Percentiles rank a stretch among this genome's conserved stretches.
phyloP scores from a whole-genome alignment of 208 protist genomes.

The Leishmania amazonensis region DNA sequence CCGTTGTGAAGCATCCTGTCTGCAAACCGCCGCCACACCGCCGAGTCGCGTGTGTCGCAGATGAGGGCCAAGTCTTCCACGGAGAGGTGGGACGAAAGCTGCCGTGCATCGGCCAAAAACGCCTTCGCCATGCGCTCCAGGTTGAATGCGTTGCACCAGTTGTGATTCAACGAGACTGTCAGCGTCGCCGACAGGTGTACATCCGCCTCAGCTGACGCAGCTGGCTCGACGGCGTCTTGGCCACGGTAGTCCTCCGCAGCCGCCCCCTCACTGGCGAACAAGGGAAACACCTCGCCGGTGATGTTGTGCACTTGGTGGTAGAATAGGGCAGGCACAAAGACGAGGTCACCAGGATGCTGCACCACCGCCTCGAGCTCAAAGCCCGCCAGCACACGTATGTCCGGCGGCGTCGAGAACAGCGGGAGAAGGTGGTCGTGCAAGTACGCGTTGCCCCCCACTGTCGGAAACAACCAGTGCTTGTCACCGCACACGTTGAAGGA shows the following conservation, averaged over 20 bases:
- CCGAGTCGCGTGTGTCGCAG: conserved; percentile 40
- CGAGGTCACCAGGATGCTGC: conserved; percentile 78
- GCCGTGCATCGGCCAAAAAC: conserved; percentile 52
- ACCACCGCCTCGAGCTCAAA: conserved; percentile 46
- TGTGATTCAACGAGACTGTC: conserved; percentile 86
- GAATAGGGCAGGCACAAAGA: conserved; percentile 82
- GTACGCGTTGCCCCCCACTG: conserved; percentile 42
- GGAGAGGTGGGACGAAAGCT: conserved; percentile 36
- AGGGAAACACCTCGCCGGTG: conserved; percentile 35
- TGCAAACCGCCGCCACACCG: conserved; percentile 42
- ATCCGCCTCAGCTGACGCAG: neutral
- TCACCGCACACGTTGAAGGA: conserved; percentile 85
- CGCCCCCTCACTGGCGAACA: neutral
- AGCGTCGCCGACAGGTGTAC: conserved; percentile 18
- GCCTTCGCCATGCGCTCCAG: conserved; percentile 53
- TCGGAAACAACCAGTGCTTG: conserved; percentile 88
- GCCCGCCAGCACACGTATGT: conserved; percentile 65
- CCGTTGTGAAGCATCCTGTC: conserved; percentile 61
- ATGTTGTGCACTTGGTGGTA: conserved; percentile 90
- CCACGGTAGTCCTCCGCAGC: neutral
- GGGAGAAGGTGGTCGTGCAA: conserved; percentile 35
- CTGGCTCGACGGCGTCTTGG: neutral
- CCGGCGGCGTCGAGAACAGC: conserved; percentile 45
- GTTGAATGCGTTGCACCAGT: conserved; percentile 85
- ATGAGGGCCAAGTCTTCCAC: conserved; percentile 45